Evolutionary conservation across 2,329 filamentous ascomycete genomes (phyloP), one percentile per base, ranked within the genome.

Genomic region (Botrytis elliptica): DNA sequence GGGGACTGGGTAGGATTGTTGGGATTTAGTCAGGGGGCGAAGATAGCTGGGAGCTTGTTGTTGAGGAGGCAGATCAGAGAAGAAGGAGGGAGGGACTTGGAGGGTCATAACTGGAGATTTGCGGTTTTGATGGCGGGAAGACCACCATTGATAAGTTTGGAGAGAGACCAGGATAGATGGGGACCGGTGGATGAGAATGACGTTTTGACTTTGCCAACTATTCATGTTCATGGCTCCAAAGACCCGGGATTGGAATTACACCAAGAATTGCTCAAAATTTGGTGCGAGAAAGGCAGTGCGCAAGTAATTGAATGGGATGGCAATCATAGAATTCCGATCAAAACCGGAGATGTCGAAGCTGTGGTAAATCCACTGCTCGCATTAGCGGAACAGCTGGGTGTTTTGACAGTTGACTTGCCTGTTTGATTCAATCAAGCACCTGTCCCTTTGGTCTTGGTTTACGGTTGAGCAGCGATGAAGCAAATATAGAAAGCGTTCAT

Each of bases 221-320:
- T 93, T 8, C 91, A 93, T 82, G 89, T 93, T 1, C 91, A 93
- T 82, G 91, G 91, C 0, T 77, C 89, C 75, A 83, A 83, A 29
- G 90, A 92, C 81, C 84, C 86, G 0, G 89, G 89, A 0, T 78
- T 94, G 38, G 83, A 87, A 74, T 81, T 88, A 63, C 91, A 93
- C 79, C 82, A 86, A 72, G 83, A 85, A 79, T 78, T 91, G 77
- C 79, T 89, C 69, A 81, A 87, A 14, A 82, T 87, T 70, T 94
- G 91, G 80, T 92, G 89, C 79, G 84, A 88, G 68, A 79, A 83
- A 16, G 85, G 84, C 0, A 88, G 83, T 4, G 83, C 86, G 9
- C 85, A 82, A 57, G 75, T 94, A 64, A 81, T 95, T 1, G 90
- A 94, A 81, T 95, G 92, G 93, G 87, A 93, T 73, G 92, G 91